phyloP scores from a whole-genome alignment of 371 early-diverging fungal species.

The Mortierella polycephala region DNA sequence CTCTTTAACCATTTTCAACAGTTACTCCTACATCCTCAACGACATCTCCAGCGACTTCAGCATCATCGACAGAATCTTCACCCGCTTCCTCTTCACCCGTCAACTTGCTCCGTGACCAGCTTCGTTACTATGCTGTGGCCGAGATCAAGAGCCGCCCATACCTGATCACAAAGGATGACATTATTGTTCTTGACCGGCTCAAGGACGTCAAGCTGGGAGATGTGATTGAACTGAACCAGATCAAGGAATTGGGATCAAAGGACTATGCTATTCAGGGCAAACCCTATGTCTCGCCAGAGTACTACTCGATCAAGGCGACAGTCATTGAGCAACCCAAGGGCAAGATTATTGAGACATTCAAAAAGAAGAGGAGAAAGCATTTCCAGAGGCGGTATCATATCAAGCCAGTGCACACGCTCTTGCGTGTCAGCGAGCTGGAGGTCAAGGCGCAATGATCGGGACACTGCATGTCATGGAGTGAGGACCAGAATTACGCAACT shows the following conservation, averaged over 20 bases:
- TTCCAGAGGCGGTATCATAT: slow-evolving; percentile 73
- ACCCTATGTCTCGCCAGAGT: slow-evolving; percentile 82
- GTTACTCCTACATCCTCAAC: slow-evolving; percentile 18
- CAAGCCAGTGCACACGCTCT: slow-evolving; percentile 53
- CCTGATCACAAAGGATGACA: slow-evolving; percentile 88
- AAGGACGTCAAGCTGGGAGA: slow-evolving; percentile 88
- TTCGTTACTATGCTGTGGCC: slow-evolving; percentile 85
- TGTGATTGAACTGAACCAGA: slow-evolving; percentile 85
- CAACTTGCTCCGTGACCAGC: slow-evolving; percentile 63
- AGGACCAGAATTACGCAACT: background rate
- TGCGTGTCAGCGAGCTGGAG: slow-evolving; percentile 52
- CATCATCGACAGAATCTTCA: slow-evolving; percentile 7
- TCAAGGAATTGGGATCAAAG: slow-evolving; percentile 88
- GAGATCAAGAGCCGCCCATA: slow-evolving; percentile 91
- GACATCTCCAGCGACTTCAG: slow-evolving; percentile 21
- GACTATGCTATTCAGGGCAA: slow-evolving; percentile 89
- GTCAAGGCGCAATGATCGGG: slow-evolving; percentile 38
- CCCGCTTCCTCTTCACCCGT: slow-evolving; percentile 13
- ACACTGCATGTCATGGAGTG: background rate
- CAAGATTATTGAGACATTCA: slow-evolving; percentile 78
- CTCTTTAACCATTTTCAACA: background rate
- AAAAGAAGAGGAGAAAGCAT: slow-evolving; percentile 91
- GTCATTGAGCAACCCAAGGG: slow-evolving; percentile 93
- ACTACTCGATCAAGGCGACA: slow-evolving; percentile 82
- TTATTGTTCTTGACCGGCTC: slow-evolving; percentile 86